Evolutionary conservation across 306 rosid genomes (phyloP), one percentile per base, ranked within the genome.

Genomic region (Vigna nakashimae): DNA sequence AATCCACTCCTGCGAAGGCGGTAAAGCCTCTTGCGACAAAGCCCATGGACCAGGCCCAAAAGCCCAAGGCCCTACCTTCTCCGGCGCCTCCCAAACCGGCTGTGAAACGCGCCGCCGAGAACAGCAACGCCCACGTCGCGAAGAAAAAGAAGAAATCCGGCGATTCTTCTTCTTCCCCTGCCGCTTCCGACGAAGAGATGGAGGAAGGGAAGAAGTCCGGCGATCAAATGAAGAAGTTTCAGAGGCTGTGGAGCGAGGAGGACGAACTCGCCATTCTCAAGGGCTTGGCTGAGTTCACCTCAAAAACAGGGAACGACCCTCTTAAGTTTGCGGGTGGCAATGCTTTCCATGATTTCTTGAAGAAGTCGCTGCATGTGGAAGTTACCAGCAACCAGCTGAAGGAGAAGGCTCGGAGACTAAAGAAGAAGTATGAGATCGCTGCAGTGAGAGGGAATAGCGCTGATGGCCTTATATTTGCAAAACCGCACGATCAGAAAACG

Each of bases 181-280:
- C 43, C 3, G 8, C 7, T 40, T 55, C 70, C 2, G 73, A 74
- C 5, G 4, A 76, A 1, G 76, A 80, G 40, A 12, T 43, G 4
- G 92, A 87, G 16, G 84, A 76, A 0, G 74, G 24, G 7, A 62
- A 62, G 68, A 62, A 62, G 68, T 15, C 20, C 24, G 46, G 46
- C 1, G 68, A 62, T 7, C 12, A 32, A 1, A 1, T 4, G 22
- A 38, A 64, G 16, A 36, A 4, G 69, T 62, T 74, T 70, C 92
- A 84, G 84, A 81, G 97, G 42, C 15, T 90, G 0, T 92, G 91
- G 88, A 84, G 84, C 15, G 90, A 86, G 50, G 93, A 84, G 0
- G 93, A 92, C 8, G 94, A 89, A 42, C 66, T 92, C 3, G 79
- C 56, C 0, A 68, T 92, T 14, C 71, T 92, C 0, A 79, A 80